Conservation (phyloP, 176 grass and related monocot species). For the Eragrostis nindensis region DNA sequence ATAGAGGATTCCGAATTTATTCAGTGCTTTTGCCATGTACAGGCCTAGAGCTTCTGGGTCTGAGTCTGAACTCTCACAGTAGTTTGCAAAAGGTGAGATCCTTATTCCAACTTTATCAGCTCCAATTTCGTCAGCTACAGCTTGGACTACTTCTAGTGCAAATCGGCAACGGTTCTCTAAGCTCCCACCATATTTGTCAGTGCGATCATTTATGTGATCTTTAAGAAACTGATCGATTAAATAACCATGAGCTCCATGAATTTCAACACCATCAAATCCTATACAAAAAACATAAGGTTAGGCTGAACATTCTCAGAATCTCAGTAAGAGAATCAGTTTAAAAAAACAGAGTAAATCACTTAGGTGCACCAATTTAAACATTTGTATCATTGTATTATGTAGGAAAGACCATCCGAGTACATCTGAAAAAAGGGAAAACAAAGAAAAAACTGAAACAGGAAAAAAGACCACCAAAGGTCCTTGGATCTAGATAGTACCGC, state of each 20-base stretch:
- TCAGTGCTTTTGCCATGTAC: conserved; percentile 64
- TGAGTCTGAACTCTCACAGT: conserved; percentile 56
- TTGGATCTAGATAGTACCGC: no score
- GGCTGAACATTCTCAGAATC: no score
- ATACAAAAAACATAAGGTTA: neutral
- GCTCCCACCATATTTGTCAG: conserved; percentile 69
- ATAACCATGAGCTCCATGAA: conserved; percentile 79
- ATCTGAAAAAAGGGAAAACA: no score
- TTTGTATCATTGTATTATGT: no score
- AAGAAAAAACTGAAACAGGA: no score
- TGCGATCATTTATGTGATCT: conserved; percentile 70
- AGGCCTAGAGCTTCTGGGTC: conserved; percentile 61
- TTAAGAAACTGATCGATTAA: conserved; percentile 87
- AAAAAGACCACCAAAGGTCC: no score
- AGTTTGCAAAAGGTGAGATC: conserved; percentile 64
- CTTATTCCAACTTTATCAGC: conserved; percentile 74
- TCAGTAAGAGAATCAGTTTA: no score
- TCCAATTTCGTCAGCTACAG: conserved; percentile 71
- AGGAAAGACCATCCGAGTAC: no score
- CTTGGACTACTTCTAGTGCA: conserved; percentile 65
- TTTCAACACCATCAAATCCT: conserved; percentile 95
- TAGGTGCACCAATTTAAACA: no score
- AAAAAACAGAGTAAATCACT: no score
- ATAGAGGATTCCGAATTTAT: conserved; percentile 60
- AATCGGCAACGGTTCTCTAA: conserved; percentile 78